Conservation (phyloP, 345 rosid species). For the Populus pruinosa region DNA sequence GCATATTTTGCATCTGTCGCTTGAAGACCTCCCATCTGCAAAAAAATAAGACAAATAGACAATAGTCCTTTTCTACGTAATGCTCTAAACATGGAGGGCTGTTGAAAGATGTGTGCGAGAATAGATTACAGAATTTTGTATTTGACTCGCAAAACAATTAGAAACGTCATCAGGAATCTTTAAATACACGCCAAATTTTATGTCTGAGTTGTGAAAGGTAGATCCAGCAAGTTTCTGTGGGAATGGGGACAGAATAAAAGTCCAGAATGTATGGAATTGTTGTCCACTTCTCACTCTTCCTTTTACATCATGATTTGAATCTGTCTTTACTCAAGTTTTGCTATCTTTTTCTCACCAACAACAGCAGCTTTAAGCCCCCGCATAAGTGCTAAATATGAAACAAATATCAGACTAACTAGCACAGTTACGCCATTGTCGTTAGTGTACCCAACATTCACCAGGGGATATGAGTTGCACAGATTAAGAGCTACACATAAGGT, state of each 20-base stretch:
- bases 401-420: too few relatives aligned
- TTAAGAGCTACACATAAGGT: neutral
- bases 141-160: too few relatives aligned
- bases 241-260: too few relatives aligned
- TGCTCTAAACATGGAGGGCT: neutral
- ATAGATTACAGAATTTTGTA: too few relatives aligned
- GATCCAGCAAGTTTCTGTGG: too few relatives aligned
- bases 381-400: neutral
- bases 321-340: neutral
- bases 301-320: neutral
- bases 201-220: too few relatives aligned
- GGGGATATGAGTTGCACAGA: neutral
- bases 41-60: neutral
- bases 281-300: neutral
- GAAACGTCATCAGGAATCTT: too few relatives aligned
- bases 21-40: conserved; percentile 82
- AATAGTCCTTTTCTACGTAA: neutral
- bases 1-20: conserved; percentile 78
- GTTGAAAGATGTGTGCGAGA: neutral
- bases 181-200: too few relatives aligned
- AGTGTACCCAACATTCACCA: too few relatives aligned
- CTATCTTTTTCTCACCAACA: neutral
- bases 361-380: neutral
- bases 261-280: neutral
- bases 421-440: too few relatives aligned